phyloP scores from a whole-genome alignment of 2,329 filamentous ascomycete genomes.

The Colletotrichum musicola region DNA sequence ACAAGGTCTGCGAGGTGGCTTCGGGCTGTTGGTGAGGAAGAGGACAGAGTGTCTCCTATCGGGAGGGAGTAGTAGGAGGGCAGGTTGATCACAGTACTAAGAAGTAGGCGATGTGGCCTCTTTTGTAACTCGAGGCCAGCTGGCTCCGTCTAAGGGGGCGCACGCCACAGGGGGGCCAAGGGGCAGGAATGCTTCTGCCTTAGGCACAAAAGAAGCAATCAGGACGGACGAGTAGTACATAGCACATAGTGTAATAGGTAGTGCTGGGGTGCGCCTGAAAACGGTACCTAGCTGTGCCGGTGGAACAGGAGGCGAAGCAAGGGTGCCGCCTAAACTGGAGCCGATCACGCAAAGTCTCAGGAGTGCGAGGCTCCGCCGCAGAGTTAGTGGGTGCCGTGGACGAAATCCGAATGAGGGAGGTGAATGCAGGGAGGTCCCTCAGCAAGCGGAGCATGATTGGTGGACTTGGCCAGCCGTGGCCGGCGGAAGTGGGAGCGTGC shows the following conservation, averaged over 20 bases:
- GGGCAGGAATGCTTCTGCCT: conserved; percentile 12
- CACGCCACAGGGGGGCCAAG: conserved; percentile 1
- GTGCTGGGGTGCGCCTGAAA: neutral
- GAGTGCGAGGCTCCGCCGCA: neutral
- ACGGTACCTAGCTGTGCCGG: neutral
- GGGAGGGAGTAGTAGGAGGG: neutral
- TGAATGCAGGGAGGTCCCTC: neutral
- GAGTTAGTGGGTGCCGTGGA: conserved; percentile 17
- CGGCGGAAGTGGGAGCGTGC: conserved; percentile 13
- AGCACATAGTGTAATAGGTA: too few relatives aligned
- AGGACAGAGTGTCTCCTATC: conserved; percentile 37
- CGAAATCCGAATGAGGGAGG: conserved; percentile 18
- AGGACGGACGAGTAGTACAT: too few relatives aligned
- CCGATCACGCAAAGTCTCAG: conserved; percentile 31
- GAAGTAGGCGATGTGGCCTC: conserved; percentile 39
- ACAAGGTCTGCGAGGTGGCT: conserved; percentile 1
- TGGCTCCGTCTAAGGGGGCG: conserved; percentile 31
- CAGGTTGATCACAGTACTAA: neutral
- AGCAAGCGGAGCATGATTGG: conserved; percentile 16
- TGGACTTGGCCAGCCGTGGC: conserved; percentile 9
- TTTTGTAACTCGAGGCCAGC: conserved; percentile 41
- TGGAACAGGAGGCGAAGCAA: conserved; percentile 21
- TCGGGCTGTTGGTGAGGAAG: conserved; percentile 2
- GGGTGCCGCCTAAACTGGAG: conserved; percentile 12
- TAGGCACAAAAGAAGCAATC: conserved; percentile 13